Conservation (phyloP, 257 asterid species). For the Scutellaria galericulata region DNA sequence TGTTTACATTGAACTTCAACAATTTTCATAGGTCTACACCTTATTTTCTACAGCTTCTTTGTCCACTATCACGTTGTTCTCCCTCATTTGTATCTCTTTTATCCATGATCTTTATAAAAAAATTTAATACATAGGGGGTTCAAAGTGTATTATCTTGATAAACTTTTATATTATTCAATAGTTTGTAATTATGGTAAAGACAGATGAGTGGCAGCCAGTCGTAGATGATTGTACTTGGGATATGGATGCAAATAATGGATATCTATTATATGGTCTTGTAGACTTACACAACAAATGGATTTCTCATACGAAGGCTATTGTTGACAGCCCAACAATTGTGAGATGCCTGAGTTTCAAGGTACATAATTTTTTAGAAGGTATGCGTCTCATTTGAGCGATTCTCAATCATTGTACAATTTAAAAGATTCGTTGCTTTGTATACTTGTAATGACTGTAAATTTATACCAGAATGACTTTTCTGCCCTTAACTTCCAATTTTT, state of each 20-base stretch:
- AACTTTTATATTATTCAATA: constrained; percentile 34
- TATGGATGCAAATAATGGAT: constrained; percentile 84
- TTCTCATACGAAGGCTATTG: constrained; percentile 77
- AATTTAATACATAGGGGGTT: neutral
- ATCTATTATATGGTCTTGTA: constrained; percentile 88
- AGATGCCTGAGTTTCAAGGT: constrained; percentile 62
- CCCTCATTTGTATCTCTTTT: neutral
- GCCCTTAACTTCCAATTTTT: constrained; percentile 35
- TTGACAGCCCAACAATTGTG: constrained; percentile 76
- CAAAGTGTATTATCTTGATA: neutral
- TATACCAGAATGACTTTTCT: neutral
- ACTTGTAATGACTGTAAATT: neutral
- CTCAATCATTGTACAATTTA: constrained; percentile 17
- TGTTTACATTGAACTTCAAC: neutral
- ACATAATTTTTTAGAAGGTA: constrained; percentile 65
- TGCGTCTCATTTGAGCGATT: constrained; percentile 12
- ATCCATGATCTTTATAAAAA: neutral
- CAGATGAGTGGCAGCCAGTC: constrained; percentile 71
- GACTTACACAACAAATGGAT: constrained; percentile 76
- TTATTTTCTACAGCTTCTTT: neutral
- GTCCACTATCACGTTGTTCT: neutral
- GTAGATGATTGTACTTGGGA: constrained; percentile 72
- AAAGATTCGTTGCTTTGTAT: constrained; percentile 8
- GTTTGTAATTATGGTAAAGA: constrained; percentile 86
- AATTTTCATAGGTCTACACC: neutral